Percentiles rank a stretch among this genome's conserved stretches.
These are phyloP conservation scores for Orobanche coerulescens DNA, from an alignment of 257 asterid species.

Conservation along the genomic window DNA sequence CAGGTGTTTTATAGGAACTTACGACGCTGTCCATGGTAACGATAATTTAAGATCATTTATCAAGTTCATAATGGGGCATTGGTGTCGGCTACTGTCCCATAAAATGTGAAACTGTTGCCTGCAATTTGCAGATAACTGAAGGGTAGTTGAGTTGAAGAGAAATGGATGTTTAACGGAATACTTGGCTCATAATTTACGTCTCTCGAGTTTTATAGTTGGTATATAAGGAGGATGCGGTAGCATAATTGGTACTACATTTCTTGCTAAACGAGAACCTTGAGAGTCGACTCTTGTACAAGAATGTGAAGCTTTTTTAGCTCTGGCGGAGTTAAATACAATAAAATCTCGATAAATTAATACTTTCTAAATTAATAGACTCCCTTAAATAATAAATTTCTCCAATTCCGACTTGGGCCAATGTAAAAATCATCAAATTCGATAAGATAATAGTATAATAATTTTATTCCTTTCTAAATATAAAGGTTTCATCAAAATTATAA, in stretches of 20 bases:
- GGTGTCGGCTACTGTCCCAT: not conserved
- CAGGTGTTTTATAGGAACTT: slow-evolving; percentile 20
- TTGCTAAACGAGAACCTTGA: too few relatives aligned
- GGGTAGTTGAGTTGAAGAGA: slow-evolving; percentile 1
- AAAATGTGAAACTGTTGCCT: not conserved
- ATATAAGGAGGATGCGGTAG: not conserved
- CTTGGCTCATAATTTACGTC: not conserved
- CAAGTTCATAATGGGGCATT: not conserved
- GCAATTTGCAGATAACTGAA: not conserved
- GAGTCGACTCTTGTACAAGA: not conserved
- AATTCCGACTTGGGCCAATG: too few relatives aligned
- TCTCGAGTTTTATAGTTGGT: slow-evolving; percentile 1
- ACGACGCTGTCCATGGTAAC: slow-evolving; percentile 23
- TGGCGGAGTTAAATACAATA: too few relatives aligned
- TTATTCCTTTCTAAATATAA: too few relatives aligned
- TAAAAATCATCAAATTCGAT: too few relatives aligned
- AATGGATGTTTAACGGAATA: not conserved
- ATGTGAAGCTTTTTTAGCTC: slow-evolving; percentile 1
- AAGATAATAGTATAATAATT: too few relatives aligned
- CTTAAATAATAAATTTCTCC: too few relatives aligned
- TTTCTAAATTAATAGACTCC: too few relatives aligned
- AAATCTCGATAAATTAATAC: too few relatives aligned
- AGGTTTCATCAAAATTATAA: too few relatives aligned
- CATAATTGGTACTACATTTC: not conserved
- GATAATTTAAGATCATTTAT: slow-evolving; percentile 17